Base-by-base conservation (phyloP, 2,329 filamentous ascomycete genomes). In the Cryphonectria parasitica region DNA sequence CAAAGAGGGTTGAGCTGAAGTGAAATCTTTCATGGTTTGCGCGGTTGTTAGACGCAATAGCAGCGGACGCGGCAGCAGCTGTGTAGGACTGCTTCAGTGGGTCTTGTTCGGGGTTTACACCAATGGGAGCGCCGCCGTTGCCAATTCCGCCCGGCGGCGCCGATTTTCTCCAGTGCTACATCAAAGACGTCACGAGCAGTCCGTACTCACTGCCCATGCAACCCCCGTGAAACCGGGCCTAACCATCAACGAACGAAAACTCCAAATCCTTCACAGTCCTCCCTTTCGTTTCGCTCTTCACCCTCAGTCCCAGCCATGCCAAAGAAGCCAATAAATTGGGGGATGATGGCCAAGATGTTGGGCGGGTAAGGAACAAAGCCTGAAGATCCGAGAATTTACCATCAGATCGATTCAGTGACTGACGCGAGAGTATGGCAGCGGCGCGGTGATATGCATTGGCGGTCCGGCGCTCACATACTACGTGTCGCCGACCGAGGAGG, bases 381-480 rank as follows among this genome's bases (percentile, higher is more conserved):
- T 22, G n/a, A 54, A 36, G 73, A 67, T 56, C 67, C 54, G 60
- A 34, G 31, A 49, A 49, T 10, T 36, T 45, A 64, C 68, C 73
- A 67, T 74, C 65, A 56, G 72, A 54, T 39, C 60, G 3, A 45
- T 62, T 39, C 62, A 58, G 8, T 67, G 67, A 71, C 75, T 72
- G 36, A 74, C 28, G 28, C 49, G 52, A 22, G 52, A 22, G 19
- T 43, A 52, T 64, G 34, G 22, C 76, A 98, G 95, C 71, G 93
- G 92, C 75, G 86, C 85, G 58, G 81, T 86, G 63, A 85, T 96
- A 76, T 91, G 89, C 77, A 86, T 98, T 71, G 96, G 96, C 67
- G 96, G 96, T 3, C 96, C 96, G 34, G 91, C 92, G 22, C 83
- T 98, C 67, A 92, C 95, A 60, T 88, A 91, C 82, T 97, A 90